These are phyloP conservation scores for Rubia yunnanensis DNA, from an alignment of 257 asterid species.

Conservation along the genomic window DNA sequence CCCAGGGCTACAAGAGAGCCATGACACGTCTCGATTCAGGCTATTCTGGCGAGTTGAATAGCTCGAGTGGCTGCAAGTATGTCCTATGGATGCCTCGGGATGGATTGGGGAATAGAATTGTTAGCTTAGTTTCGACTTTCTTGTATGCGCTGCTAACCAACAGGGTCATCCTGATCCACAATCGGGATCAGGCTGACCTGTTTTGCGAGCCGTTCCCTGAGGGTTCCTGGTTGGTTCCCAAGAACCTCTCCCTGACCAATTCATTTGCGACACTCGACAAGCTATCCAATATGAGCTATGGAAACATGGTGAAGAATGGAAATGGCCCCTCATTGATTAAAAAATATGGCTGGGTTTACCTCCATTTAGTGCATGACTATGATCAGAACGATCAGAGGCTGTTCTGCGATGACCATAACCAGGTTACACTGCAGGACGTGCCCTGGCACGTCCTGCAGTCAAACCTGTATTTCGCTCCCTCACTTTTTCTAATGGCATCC, in stretches of 20 bases:
- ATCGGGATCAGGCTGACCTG: constrained; percentile 44
- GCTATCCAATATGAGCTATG: constrained; percentile 44
- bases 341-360: constrained; percentile 29
- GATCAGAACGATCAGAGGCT: constrained; percentile 52
- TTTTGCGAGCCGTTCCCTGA: constrained; percentile 90
- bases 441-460: constrained; percentile 65
- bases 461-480: constrained; percentile 59
- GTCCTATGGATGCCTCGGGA: constrained; percentile 53
- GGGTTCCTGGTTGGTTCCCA: constrained; percentile 67
- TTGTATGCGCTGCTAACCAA: constrained; percentile 72
- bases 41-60: constrained; percentile 26
- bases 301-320: constrained; percentile 41
- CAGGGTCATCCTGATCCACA: constrained; percentile 55
- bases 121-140: constrained; percentile 61
- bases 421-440: constrained; percentile 27
- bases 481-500: constrained; percentile 56
- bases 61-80: constrained; percentile 38
- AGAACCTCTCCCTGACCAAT: constrained; percentile 41
- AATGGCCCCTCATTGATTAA: constrained; percentile 3
- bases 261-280: constrained; percentile 36
- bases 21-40: constrained; percentile 39
- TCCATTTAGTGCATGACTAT: constrained; percentile 62
- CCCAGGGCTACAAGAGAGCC: constrained; percentile 42
- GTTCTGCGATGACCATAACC: constrained; percentile 54
- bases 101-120: constrained; percentile 73